phyloP scores from a whole-genome alignment of 1,284 basidiomycete species.

The Irpex rosettiformis region DNA sequence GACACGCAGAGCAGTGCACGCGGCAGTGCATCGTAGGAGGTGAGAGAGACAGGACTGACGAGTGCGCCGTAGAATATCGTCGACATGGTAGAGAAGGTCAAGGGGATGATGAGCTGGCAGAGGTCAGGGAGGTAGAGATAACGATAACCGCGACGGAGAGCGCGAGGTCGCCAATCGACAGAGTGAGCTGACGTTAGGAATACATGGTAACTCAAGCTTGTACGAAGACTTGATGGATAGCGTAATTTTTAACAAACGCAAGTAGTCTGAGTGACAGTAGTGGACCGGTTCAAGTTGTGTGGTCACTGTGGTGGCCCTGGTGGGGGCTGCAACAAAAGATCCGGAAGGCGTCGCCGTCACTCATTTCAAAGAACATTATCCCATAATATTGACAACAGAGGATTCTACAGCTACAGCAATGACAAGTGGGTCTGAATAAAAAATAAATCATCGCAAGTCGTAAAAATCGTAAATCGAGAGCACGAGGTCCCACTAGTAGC shows the following conservation, averaged over 20 bases:
- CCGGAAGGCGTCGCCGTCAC: too few relatives aligned
- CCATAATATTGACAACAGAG: background rate
- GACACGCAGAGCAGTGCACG: conserved; percentile 57
- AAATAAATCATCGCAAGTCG: conserved; percentile 1
- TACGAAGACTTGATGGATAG: background rate
- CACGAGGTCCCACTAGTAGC: background rate
- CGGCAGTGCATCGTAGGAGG: conserved; percentile 50
- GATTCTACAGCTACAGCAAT: conserved; percentile 4
- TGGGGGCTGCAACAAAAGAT: too few relatives aligned
- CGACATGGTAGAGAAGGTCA: conserved; percentile 17
- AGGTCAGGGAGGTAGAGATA: too few relatives aligned
- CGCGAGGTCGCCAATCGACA: background rate
- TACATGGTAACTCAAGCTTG: conserved; percentile 1
- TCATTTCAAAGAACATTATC: too few relatives aligned
- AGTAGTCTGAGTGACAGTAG: too few relatives aligned
- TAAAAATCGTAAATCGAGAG: background rate
- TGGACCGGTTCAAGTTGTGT: too few relatives aligned
- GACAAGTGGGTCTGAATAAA: background rate
- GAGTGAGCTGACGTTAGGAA: background rate
- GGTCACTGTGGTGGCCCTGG: too few relatives aligned
- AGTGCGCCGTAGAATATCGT: conserved; percentile 66
- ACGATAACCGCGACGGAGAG: conserved; percentile 3
- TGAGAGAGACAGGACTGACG: conserved; percentile 61
- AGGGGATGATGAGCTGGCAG: background rate
- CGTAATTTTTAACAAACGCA: too few relatives aligned